Conservation (phyloP, 2,329 filamentous ascomycete genomes). For the Botrytis cinerea region DNA sequence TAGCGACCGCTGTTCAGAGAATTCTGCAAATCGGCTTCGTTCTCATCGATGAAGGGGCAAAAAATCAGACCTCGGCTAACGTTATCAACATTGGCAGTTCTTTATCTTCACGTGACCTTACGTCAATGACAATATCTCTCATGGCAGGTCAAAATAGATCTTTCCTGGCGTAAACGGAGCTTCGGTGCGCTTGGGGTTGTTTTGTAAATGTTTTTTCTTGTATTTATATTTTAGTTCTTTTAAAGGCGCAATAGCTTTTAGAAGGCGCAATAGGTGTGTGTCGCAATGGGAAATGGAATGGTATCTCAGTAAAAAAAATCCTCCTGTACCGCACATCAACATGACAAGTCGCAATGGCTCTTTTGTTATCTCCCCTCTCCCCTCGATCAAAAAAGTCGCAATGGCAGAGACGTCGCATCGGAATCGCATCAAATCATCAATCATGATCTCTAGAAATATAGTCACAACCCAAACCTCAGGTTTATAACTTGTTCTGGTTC, state of each 20-base stretch:
- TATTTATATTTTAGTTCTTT: constrained; percentile 1
- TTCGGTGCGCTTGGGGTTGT: neutral
- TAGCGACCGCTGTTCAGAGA: neutral
- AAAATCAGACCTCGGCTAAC: constrained; percentile 2
- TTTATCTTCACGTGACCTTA: neutral
- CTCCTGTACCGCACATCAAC: constrained; percentile 10
- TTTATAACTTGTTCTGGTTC: constrained; percentile 18
- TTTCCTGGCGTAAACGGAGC: neutral
- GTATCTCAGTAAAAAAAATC: constrained; percentile 10
- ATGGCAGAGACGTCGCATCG: constrained; percentile 19
- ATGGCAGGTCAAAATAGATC: neutral
- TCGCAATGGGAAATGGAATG: constrained; percentile 20
- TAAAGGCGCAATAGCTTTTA: neutral
- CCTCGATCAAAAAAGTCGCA: neutral
- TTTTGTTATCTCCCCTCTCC: neutral
- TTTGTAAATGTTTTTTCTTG: neutral
- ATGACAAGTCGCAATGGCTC: constrained; percentile 12
- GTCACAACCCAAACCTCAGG: constrained; percentile 23
- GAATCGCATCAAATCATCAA: constrained; percentile 20
- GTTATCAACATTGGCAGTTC: neutral
- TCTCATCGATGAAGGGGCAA: constrained; percentile 2
- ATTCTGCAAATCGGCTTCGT: neutral
- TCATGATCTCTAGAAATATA: constrained; percentile 19
- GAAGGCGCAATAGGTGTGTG: constrained; percentile 11
- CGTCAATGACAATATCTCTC: neutral